Evolutionary conservation across 805 yeast genomes (phyloP).

Genomic region (Yarrowia yakushimensis): DNA sequence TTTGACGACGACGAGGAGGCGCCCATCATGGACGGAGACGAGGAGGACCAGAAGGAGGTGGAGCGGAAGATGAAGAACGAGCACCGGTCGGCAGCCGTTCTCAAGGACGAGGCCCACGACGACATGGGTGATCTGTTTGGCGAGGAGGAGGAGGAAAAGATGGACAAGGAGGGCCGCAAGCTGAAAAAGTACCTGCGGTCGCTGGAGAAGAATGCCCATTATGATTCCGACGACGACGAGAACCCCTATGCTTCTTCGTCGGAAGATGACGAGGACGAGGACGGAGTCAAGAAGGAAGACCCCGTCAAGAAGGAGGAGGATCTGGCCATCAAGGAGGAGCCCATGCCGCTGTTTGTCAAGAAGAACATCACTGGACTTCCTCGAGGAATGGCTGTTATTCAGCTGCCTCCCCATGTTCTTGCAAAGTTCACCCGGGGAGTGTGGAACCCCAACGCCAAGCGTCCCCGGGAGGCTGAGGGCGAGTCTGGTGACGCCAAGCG

Average conservation of each 20-base stretch:
- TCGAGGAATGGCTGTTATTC: constrained; percentile 57
- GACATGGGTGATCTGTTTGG: constrained; percentile 47
- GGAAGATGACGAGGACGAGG: constrained; percentile 44
- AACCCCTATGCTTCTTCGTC: constrained; percentile 72
- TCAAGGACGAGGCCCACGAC: constrained; percentile 58
- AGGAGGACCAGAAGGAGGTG: constrained; percentile 87
- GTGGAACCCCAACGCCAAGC: constrained; percentile 69
- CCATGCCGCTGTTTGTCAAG: constrained; percentile 35
- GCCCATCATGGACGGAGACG: constrained; percentile 92
- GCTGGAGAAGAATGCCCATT: constrained; percentile 80
- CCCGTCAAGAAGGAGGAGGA: constrained; percentile 27
- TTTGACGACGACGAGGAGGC: constrained; percentile 99
- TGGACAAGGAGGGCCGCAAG: constrained; percentile 87
- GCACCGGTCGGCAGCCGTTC: constrained; percentile 61
- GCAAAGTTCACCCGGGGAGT: constrained; percentile 70
- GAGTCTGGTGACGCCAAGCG: constrained; percentile 38
- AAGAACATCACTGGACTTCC: constrained; percentile 45
- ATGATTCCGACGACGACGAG: constrained; percentile 74
- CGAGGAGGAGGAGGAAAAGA: constrained; percentile 64
- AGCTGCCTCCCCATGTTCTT: constrained; percentile 59
- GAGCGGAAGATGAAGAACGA: constrained; percentile 50
- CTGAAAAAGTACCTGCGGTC: constrained; percentile 78
- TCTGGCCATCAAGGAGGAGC: constrained; percentile 40
- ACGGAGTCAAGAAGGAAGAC: constrained; percentile 33
- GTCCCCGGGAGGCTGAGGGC: constrained; percentile 33